Evolutionary conservation across 202 grass and related monocot genomes (phyloP).

Genomic region (Cymbopogon flexuosus): DNA sequence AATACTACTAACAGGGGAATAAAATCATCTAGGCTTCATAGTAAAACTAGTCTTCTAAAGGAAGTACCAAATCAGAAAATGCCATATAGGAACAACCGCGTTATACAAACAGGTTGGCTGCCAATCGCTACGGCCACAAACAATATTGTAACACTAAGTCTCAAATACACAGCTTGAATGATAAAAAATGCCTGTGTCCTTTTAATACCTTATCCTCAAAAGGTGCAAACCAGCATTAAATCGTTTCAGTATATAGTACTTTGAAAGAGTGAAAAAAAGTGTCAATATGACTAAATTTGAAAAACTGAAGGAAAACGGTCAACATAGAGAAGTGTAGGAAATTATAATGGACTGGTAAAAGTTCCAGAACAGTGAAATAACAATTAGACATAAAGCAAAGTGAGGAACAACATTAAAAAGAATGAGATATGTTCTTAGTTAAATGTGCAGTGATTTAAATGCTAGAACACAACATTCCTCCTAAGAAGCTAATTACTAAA

Average conservation of each 20-base stretch:
- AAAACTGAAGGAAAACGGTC: not conserved
- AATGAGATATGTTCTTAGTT: not conserved
- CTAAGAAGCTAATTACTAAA: not conserved
- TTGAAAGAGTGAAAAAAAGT: not conserved
- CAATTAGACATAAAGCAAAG: not conserved
- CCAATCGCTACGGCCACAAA: not conserved
- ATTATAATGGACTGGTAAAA: not conserved
- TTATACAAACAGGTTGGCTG: not conserved
- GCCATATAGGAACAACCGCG: not conserved
- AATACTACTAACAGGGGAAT: not conserved
- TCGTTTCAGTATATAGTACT: not conserved
- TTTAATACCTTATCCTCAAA: not conserved
- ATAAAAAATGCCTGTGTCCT: not conserved
- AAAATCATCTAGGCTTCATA: constrained; percentile 6
- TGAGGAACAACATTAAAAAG: constrained; percentile 1
- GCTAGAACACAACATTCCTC: not conserved
- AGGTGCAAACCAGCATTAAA: not conserved
- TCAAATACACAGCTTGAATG: not conserved
- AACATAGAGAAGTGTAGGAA: not conserved
- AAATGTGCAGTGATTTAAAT: constrained; percentile 5
- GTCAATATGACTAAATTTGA: not conserved
- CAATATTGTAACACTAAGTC: not conserved
- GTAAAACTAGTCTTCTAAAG: constrained; percentile 8
- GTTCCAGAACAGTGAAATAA: not conserved
- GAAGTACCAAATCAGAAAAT: constrained; percentile 1